Evolutionary conservation across 768 basidiomycete species (phyloP).

Genomic region (Lentinus brumalis): DNA sequence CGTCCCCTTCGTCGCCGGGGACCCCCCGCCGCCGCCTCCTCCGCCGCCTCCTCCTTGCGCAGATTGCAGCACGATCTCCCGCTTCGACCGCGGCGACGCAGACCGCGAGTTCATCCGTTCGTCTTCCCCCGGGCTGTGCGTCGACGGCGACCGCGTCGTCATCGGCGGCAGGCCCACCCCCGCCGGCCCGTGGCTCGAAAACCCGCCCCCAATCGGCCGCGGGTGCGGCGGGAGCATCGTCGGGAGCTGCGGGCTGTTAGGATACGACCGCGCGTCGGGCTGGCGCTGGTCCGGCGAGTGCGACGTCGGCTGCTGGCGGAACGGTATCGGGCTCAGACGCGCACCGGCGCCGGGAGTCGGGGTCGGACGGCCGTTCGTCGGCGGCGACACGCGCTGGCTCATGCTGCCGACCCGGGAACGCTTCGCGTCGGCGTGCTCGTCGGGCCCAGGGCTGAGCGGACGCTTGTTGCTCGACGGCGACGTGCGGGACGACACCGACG

Average conservation of each 20-base stretch:
- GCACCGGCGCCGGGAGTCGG: constrained; percentile 53
- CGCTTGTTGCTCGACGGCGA: constrained; percentile 70
- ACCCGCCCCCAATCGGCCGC: constrained; percentile 62
- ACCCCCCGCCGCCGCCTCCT: not conserved
- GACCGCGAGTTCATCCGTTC: constrained; percentile 57
- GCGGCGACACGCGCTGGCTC: constrained; percentile 48
- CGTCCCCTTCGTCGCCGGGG: constrained; percentile 53
- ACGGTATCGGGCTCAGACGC: constrained; percentile 70
- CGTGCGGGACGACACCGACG: constrained; percentile 62
- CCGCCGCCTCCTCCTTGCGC: too few species aligned
- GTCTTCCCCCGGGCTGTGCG: constrained; percentile 43
- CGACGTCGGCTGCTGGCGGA: constrained; percentile 69
- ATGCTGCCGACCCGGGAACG: constrained; percentile 59
- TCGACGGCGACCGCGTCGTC: constrained; percentile 64
- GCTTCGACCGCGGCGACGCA: constrained; percentile 47
- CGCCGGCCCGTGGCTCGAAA: constrained; percentile 10
- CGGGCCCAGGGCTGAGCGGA: constrained; percentile 65
- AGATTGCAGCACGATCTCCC: constrained; percentile 44
- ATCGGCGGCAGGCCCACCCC: constrained; percentile 66
- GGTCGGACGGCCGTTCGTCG: constrained; percentile 47
- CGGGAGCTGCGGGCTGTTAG: constrained; percentile 55
- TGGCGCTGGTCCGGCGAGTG: constrained; percentile 71
- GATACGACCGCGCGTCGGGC: constrained; percentile 30
- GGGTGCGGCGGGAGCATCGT: constrained; percentile 74
- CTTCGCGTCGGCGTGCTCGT: constrained; percentile 60